Base-by-base conservation (phyloP, 129 eudicot genomes). In the Helianthus tuberosus region DNA sequence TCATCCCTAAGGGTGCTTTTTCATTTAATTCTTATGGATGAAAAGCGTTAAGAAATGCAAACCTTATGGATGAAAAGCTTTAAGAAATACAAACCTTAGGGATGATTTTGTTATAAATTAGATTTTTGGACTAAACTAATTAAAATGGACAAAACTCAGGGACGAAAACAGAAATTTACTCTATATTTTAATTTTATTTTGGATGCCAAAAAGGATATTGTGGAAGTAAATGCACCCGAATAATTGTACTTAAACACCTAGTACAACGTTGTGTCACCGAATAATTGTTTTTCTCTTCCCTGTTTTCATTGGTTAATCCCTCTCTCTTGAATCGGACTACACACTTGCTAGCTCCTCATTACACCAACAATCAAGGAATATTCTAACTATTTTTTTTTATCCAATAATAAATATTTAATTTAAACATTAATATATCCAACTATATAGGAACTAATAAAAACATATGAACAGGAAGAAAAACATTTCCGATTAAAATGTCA, bases 171-270 rank as follows among this genome's bases (percentile, higher is more conserved):
- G n/a, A n/a, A n/a, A n/a, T n/a, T n/a, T n/a, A n/a, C n/a, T n/a
- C n/a, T n/a, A n/a, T n/a, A n/a, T n/a, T 41, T 41, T 0, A 5
- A 41, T 5, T 41, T 41, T 5, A 41, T 41, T 41, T 41, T 41
- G 46, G 9, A 36, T 53, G 64, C n/a, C 77, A 49, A 60, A 73
- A 44, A 59, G n/a, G 44, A 72, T 46, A 29, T 60, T 57, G 43
- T 60, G 57, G 27, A 73, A 73, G 77, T 73, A 60, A 69, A 73
- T 46, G 46, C 47, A 58, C 16, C 57, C 58, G 68, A 58, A 58
- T 57, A 13, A 20, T 44, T 15, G 58, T 72, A 72, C 77, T 13
- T 6, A 47, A 25, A 57, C 16, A 54, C 9, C 44, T 71, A 57
- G 20, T 72, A 41, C 66, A 41, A 15, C 57, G 8, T 60, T 64